phyloP scores from a whole-genome alignment of 108 stramenopile species.

The Conticribra guillardii region DNA sequence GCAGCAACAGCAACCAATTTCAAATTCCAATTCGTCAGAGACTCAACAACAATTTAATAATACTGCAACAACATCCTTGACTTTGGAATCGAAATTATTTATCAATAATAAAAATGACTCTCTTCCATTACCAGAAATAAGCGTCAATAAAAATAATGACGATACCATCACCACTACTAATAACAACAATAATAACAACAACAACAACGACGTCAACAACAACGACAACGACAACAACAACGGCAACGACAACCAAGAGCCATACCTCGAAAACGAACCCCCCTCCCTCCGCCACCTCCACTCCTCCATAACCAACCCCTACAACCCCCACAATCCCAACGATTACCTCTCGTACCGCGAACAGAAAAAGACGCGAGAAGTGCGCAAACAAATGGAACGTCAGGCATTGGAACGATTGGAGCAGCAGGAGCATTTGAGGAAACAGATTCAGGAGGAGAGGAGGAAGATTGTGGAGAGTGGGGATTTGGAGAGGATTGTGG shows the following conservation, averaged over 20 bases:
- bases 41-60: background rate
- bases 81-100: background rate
- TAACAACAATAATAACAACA: background rate
- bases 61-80: no score
- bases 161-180: background rate
- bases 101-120: background rate
- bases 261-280: slow-evolving; percentile 47
- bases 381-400: slow-evolving; percentile 53
- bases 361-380: slow-evolving; percentile 47
- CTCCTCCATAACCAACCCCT: slow-evolving; percentile 53
- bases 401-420: slow-evolving; percentile 58
- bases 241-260: slow-evolving; percentile 13
- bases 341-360: slow-evolving; percentile 84
- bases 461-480: slow-evolving; percentile 46
- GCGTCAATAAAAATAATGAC: background rate
- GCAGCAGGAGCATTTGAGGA: slow-evolving; percentile 55
- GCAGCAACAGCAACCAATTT: slow-evolving; percentile 6
- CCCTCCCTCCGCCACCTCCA: slow-evolving; percentile 46
- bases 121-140: background rate
- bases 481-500: slow-evolving; percentile 42
- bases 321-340: slow-evolving; percentile 82
- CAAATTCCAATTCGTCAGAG: background rate
- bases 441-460: slow-evolving; percentile 68
- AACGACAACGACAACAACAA: slow-evolving; percentile 4
- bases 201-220: slow-evolving; percentile 9